Evolutionary conservation across 805 yeast species (phyloP).

Genomic region (Jamesozyma piceae): DNA sequence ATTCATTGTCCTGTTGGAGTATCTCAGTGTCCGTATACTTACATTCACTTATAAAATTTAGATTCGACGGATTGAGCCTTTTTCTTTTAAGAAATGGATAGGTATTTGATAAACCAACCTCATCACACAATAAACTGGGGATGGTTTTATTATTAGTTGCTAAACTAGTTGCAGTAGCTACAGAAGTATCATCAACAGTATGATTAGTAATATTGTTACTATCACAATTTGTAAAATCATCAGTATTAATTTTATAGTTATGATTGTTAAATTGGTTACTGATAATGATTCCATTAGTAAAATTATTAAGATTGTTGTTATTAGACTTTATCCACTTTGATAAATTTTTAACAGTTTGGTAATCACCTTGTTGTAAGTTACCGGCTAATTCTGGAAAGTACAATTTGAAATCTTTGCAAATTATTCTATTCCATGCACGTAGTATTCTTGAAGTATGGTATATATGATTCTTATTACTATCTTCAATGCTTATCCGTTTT

Average conservation of each 20-base stretch:
- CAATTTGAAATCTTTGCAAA: constrained; percentile 20
- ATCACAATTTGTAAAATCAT: no score
- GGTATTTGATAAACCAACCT: background rate
- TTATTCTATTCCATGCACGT: constrained; percentile 27
- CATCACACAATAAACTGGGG: background rate
- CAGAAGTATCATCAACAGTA: background rate
- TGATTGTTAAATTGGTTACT: background rate
- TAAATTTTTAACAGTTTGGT: constrained; percentile 13
- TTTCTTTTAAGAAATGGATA: background rate
- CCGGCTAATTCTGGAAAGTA: constrained; percentile 25
- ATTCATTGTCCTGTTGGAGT: no score
- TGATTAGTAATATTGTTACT: background rate
- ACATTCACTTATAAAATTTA: background rate
- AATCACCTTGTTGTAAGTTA: constrained; percentile 19
- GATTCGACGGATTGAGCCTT: background rate
- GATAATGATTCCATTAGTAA: background rate
- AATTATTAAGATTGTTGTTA: background rate
- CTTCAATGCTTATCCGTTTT: background rate
- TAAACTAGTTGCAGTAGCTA: no score
- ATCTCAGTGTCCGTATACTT: background rate
- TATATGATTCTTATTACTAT: background rate
- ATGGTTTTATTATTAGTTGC: no score
- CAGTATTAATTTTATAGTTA: background rate
- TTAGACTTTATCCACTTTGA: constrained; percentile 6
- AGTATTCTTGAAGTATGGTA: constrained; percentile 1